Evolutionary conservation across 1,139 yeast species (phyloP), one percentile per base, ranked within the genome.

Genomic region (Kluyveromyces marxianus): DNA sequence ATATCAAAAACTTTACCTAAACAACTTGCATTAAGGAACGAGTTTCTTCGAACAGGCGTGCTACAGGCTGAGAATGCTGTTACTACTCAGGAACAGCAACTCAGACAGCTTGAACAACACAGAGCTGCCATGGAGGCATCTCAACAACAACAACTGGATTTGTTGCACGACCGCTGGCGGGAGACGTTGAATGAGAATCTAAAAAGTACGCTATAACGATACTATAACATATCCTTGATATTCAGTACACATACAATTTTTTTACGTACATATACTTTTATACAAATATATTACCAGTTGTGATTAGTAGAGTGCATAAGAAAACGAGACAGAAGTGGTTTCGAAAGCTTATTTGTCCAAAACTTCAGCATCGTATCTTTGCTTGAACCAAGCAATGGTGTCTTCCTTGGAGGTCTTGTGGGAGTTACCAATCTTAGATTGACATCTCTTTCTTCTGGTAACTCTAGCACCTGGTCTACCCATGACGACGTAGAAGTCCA

Each of bases 391-490:
- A 73, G 80, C 77, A 74, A 92, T 86, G 74, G 97, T 71, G 76
- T 92, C 98, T 70, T 86, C 95, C 79, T 85, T 86, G 74, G 76
- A 74, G 72, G 95, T 86, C 75, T 81, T 80, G 87, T 92, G 99
- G 69, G 78, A 68, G 81, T 84, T 83, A 77, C 99, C 99, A 65
- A 92, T 77, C 65, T 76, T 78, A 67, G 90, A 77, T 73, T 83
- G 79, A 71, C 87, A 79, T 81, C 96, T 87, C 95, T 92, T 92
- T 84, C 98, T 92, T 82, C 97, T 92, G 70, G 97, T 81, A 63
- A 92, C 86, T 81, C 98, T 89, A 81, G 81, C 85, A 79, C 99
- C 99, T 70, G 97, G 95, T 80, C 99, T 90, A 74, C 97, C 97
- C 81, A 92, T 79, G 71, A 90, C 97, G 71, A 92, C 92, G 92